A percentile compares a stretch with the other conserved stretches of the same genome.
Evolutionary conservation across 768 basidiomycete genomes (phyloP).

Genomic region (Dictyophora rubrovolvata): DNA sequence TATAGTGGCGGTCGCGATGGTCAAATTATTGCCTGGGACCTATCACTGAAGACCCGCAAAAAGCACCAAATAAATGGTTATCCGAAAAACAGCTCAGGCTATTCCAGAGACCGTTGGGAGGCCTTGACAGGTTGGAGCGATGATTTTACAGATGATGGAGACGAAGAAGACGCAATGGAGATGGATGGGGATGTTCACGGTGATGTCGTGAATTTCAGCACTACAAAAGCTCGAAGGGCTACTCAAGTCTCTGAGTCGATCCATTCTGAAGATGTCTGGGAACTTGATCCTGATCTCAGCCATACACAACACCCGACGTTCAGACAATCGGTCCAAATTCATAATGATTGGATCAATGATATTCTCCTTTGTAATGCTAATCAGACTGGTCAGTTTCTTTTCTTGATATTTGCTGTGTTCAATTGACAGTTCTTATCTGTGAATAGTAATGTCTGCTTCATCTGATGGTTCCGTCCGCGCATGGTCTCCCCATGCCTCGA

Average conservation of each 20-base stretch:
- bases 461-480: conserved; percentile 92
- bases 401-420: background rate
- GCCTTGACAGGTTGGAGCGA: conserved; percentile 78
- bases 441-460: conserved; percentile 77
- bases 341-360: conserved; percentile 96
- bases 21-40: conserved; percentile 79
- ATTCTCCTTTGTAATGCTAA: conserved; percentile 85
- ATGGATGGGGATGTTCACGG: conserved; percentile 72
- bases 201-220: conserved; percentile 43
- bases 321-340: conserved; percentile 80
- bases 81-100: conserved; percentile 14
- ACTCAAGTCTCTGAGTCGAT: conserved; percentile 22
- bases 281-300: conserved; percentile 50
- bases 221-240: conserved; percentile 24
- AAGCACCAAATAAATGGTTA: conserved; percentile 25
- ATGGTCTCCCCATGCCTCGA: conserved; percentile 74
- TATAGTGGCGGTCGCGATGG: conserved; percentile 90
- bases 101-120: conserved; percentile 52
- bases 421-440: conserved; percentile 1
- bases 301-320: conserved; percentile 40
- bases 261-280: conserved; percentile 71
- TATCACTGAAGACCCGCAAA: conserved; percentile 53
- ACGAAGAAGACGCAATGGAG: conserved; percentile 47
- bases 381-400: conserved; percentile 54
- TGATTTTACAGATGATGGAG: conserved; percentile 54